These are phyloP conservation scores for Myxozyma sirexii DNA, from an alignment of 805 yeast species.

Conservation along the genomic window DNA sequence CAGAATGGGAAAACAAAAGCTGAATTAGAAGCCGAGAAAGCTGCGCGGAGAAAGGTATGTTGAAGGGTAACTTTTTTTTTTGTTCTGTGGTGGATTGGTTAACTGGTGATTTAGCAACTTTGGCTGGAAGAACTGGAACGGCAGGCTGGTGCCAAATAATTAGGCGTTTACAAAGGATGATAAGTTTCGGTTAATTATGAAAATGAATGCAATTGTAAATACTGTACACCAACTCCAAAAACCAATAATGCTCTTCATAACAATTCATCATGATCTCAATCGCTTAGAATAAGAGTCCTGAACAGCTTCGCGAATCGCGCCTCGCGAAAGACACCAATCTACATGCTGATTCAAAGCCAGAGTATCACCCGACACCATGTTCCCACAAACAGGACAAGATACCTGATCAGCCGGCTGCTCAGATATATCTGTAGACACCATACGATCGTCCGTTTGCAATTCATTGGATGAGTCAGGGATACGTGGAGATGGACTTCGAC, in stretches of 20 bases:
- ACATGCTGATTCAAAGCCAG: constrained; percentile 32
- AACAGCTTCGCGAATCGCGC: constrained; percentile 32
- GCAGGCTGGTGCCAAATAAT: constrained; percentile 8
- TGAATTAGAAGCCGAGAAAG: constrained; percentile 38
- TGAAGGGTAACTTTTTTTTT: no score
- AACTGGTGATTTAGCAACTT: constrained; percentile 61
- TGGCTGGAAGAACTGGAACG: constrained; percentile 77
- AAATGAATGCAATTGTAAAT: no score
- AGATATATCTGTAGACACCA: no score
- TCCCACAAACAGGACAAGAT: constrained; percentile 35
- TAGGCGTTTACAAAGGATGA: no score
- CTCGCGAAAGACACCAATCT: constrained; percentile 36
- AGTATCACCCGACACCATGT: constrained; percentile 16
- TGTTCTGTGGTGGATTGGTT: no score
- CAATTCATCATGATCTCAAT: no score
- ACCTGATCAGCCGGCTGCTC: background rate
- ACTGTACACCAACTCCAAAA: no score
- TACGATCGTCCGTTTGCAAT: no score
- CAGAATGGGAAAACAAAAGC: constrained; percentile 51
- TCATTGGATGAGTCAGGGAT: background rate
- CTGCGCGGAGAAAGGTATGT: constrained; percentile 29
- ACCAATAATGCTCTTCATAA: no score
- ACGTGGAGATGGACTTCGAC: background rate
- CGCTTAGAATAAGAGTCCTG: constrained; percentile 20
- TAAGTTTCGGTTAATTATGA: no score